Conservation (phyloP, 139 green algal genomes). For the Asterochloris sp. region DNA sequence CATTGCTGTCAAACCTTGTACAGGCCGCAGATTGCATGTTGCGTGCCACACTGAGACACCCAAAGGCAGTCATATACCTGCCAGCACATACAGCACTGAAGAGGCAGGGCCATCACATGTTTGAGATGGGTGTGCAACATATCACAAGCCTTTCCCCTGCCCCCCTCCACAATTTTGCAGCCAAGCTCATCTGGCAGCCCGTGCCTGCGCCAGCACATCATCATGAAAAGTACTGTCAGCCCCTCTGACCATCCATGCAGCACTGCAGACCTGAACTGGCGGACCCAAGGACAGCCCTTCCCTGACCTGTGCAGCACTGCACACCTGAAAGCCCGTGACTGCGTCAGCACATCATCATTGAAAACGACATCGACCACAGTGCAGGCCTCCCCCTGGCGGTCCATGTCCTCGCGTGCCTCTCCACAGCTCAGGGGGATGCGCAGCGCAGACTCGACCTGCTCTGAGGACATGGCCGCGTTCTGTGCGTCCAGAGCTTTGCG, state of each 20-base stretch:
- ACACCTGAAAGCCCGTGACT: constrained; percentile 29
- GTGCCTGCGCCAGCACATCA: constrained; percentile 48
- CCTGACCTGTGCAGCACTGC: not conserved
- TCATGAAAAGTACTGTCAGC: constrained; percentile 66
- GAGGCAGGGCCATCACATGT: not conserved
- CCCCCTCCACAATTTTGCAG: too few relatives aligned
- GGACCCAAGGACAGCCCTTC: not conserved
- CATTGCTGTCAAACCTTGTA: not conserved
- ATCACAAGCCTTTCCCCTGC: not conserved
- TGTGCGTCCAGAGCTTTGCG: constrained; percentile 16
- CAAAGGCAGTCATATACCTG: not conserved
- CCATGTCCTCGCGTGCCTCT: constrained; percentile 36
- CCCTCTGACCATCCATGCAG: constrained; percentile 16
- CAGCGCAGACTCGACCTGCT: not conserved
- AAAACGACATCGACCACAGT: constrained; percentile 66
- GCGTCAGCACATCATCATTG: constrained; percentile 51
- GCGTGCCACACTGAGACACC: not conserved
- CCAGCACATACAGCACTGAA: not conserved
- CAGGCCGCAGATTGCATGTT: not conserved
- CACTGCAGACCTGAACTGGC: not conserved
- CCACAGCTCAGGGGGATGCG: constrained; percentile 38
- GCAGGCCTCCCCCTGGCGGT: constrained; percentile 57
- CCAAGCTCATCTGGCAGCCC: constrained; percentile 6
- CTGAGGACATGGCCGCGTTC: not conserved
- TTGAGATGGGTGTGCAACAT: not conserved